Evolutionary conservation across 2,329 filamentous ascomycete genomes (phyloP).

Genomic region (Sarocladiaceae sp.): DNA sequence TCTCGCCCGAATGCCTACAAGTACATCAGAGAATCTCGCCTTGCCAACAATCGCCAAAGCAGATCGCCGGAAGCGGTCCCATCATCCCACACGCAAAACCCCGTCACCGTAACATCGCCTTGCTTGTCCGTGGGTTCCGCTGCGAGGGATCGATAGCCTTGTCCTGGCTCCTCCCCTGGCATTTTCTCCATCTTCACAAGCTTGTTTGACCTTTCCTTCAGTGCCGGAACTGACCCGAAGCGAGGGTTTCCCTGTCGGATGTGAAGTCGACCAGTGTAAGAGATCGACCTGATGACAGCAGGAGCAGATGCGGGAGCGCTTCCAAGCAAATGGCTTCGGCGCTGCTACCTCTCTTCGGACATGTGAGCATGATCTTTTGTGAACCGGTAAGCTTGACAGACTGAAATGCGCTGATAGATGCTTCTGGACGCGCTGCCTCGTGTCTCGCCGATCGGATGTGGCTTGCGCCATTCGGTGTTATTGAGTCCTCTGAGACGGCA

Average conservation of each 20-base stretch:
- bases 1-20: no score
- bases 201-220: not conserved
- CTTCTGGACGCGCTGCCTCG: not conserved
- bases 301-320: no score
- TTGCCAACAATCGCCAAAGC: no score
- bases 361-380: slow-evolving; percentile 3
- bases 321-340: slow-evolving; percentile 8
- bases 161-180: not conserved
- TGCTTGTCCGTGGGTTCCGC: not conserved
- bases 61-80: not conserved
- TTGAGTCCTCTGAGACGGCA: not conserved
- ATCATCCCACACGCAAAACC: not conserved
- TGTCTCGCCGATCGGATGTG: not conserved
- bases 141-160: slow-evolving; percentile 5
- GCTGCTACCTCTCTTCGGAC: not conserved
- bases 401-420: not conserved
- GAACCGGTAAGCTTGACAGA: not conserved
- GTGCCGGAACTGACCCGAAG: not conserved
- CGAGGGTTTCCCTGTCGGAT: not conserved
- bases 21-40: no score
- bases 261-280: not conserved
- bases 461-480: slow-evolving; percentile 1
- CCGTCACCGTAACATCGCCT: slow-evolving; percentile 7
- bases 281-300: no score
- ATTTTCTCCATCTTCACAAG: not conserved